Conservation (phyloP, 2,329 filamentous ascomycete species). For the Tricladium varicosporioides region DNA sequence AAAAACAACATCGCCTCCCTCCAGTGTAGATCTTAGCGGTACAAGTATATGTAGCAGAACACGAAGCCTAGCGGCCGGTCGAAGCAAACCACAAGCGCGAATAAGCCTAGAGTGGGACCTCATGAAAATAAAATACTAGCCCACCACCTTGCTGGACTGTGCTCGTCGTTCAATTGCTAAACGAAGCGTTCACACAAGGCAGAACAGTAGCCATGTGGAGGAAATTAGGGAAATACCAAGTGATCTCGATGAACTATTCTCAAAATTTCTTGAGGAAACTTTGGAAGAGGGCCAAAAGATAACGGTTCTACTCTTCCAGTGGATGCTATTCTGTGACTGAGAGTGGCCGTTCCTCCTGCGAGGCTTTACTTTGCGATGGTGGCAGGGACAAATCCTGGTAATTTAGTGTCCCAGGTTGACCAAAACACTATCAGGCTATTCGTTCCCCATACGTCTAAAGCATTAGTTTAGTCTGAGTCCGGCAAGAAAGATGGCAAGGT, state of each 20-base stretch:
- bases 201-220: conserved; percentile 25
- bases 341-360: conserved; percentile 39
- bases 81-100: too few relatives aligned
- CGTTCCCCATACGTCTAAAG: conserved; percentile 23
- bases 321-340: conserved; percentile 46
- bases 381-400: conserved; percentile 26
- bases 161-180: conserved; percentile 39
- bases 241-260: conserved; percentile 48
- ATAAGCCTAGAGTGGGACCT: too few relatives aligned
- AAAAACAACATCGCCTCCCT: too few relatives aligned
- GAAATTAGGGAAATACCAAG: conserved; percentile 40
- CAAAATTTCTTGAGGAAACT: conserved; percentile 42
- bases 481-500: conserved; percentile 21
- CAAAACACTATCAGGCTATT: conserved; percentile 32
- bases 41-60: too few relatives aligned
- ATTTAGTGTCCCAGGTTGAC: conserved; percentile 16
- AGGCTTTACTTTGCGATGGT: conserved; percentile 47
- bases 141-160: too few relatives aligned
- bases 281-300: conserved; percentile 35
- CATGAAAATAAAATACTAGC: too few relatives aligned
- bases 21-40: too few relatives aligned
- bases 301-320: conserved; percentile 47
- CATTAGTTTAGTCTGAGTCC: conserved; percentile 30
- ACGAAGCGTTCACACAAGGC: conserved; percentile 38
- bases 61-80: too few relatives aligned